These are phyloP conservation scores for Zygosaccharomyces pseudobailii DNA, from an alignment of 1,139 yeast species.

Conservation along the genomic window DNA sequence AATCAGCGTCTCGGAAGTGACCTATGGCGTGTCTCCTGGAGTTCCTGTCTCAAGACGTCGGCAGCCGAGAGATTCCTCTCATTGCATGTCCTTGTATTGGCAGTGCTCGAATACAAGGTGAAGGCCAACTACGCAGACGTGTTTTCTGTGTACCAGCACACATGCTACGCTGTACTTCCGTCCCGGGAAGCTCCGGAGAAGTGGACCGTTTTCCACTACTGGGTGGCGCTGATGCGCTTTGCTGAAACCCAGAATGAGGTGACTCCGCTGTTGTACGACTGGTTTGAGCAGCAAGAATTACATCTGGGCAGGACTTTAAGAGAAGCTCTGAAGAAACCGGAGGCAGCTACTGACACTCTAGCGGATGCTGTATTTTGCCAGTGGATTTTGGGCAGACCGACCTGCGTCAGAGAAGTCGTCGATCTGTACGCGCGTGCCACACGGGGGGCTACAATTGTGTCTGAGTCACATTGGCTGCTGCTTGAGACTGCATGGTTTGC, in stretches of 20 bases:
- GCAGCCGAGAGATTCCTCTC: constrained; percentile 10
- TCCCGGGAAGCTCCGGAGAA: constrained; percentile 5
- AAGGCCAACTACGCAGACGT: constrained; percentile 4
- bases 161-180: constrained; percentile 6
- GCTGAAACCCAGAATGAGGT: constrained; percentile 12
- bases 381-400: constrained; percentile 3
- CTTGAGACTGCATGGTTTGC: constrained; percentile 28
- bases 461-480: constrained; percentile 23
- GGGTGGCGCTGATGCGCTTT: constrained; percentile 12
- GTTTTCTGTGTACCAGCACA: constrained; percentile 13
- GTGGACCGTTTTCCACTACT: constrained; percentile 16
- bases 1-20: constrained; percentile 3
- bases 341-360: neutral
- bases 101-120: constrained; percentile 6
- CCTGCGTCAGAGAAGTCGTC: neutral
- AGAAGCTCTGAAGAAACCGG: neutral
- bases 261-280: constrained; percentile 10
- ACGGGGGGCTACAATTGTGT: neutral
- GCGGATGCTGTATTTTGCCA: constrained; percentile 10
- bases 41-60: constrained; percentile 10
- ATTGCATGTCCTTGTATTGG: constrained; percentile 7
- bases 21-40: constrained; percentile 16
- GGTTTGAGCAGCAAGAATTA: constrained; percentile 12
- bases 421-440: neutral
- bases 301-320: neutral